Evolutionary conservation across 768 basidiomycete genomes (phyloP).

Genomic region (Xerocomellus chrysenteron): DNA sequence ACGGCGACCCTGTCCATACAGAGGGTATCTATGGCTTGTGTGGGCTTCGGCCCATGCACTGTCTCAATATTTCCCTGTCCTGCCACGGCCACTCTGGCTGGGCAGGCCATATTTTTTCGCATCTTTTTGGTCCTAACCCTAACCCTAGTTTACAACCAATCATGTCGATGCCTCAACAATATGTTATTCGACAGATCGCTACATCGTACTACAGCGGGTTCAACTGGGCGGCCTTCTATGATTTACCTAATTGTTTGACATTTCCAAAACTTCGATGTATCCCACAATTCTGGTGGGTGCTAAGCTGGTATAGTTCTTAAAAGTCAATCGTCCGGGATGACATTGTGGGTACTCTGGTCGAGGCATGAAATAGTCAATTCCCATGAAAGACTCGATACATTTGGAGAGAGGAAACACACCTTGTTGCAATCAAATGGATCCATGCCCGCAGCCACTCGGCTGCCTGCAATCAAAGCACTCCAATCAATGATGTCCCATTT

Average conservation of each 20-base stretch:
- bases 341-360: conserved; percentile 13
- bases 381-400: not conserved
- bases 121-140: conserved; percentile 39
- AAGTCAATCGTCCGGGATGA: conserved; percentile 24
- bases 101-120: conserved; percentile 44
- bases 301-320: not conserved
- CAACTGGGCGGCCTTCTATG: no score
- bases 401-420: conserved; percentile 18
- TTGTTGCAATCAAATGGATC: conserved; percentile 40
- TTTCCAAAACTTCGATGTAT: not conserved
- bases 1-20: conserved; percentile 71
- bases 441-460: conserved; percentile 72
- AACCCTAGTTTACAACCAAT: conserved; percentile 33
- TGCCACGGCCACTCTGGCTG: conserved; percentile 54
- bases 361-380: not conserved
- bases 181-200: no score
- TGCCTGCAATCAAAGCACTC: conserved; percentile 78
- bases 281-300: not conserved
- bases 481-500: conserved; percentile 71
- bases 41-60: conserved; percentile 70
- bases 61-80: conserved; percentile 75
- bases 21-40: conserved; percentile 58
- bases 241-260: not conserved
- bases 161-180: no score
- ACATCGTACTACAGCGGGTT: no score